Conservation (phyloP, 2,329 filamentous ascomycete species). For the Epichloe gansuensis region DNA sequence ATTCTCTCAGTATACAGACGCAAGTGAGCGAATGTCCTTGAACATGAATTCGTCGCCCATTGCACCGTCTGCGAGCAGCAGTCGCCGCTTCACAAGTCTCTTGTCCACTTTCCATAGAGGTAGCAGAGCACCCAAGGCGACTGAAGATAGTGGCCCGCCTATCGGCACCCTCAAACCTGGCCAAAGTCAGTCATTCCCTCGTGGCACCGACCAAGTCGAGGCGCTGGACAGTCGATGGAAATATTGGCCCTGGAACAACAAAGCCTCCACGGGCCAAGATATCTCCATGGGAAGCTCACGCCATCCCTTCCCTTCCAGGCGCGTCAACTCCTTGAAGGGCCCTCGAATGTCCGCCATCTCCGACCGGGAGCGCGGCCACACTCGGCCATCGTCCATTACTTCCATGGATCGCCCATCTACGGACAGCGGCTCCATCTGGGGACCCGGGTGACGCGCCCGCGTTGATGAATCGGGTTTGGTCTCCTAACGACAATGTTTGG, state of each 20-base stretch:
- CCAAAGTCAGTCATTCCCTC: slow-evolving; percentile 69
- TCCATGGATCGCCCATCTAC: slow-evolving; percentile 64
- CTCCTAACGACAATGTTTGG: slow-evolving; percentile 41
- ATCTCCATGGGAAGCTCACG: slow-evolving; percentile 16
- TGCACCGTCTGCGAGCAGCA: slow-evolving; percentile 15
- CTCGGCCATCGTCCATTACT: slow-evolving; percentile 56
- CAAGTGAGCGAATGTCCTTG: slow-evolving; percentile 32
- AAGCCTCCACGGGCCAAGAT: slow-evolving; percentile 38
- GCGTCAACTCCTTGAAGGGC: slow-evolving; percentile 37
- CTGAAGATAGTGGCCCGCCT: slow-evolving; percentile 39
- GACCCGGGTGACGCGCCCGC: slow-evolving; percentile 34
- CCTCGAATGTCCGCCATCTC: slow-evolving; percentile 36
- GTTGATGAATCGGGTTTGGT: slow-evolving; percentile 52
- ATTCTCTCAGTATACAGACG: slow-evolving; percentile 37
- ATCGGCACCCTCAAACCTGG: slow-evolving; percentile 57
- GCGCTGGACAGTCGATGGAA: slow-evolving; percentile 40
- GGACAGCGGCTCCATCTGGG: slow-evolving; percentile 66
- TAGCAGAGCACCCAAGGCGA: slow-evolving; percentile 43
- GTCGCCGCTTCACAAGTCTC: slow-evolving; percentile 33
- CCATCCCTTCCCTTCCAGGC: slow-evolving; percentile 28
- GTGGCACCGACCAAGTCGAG: slow-evolving; percentile 45
- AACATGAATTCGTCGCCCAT: slow-evolving; percentile 28
- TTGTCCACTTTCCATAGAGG: slow-evolving; percentile 52
- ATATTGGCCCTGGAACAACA: slow-evolving; percentile 46
- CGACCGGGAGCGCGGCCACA: slow-evolving; percentile 45